These are phyloP conservation scores for Thinopyrum elongatum DNA, from an alignment of 176 grass and related monocot genomes.

Conservation along the genomic window DNA sequence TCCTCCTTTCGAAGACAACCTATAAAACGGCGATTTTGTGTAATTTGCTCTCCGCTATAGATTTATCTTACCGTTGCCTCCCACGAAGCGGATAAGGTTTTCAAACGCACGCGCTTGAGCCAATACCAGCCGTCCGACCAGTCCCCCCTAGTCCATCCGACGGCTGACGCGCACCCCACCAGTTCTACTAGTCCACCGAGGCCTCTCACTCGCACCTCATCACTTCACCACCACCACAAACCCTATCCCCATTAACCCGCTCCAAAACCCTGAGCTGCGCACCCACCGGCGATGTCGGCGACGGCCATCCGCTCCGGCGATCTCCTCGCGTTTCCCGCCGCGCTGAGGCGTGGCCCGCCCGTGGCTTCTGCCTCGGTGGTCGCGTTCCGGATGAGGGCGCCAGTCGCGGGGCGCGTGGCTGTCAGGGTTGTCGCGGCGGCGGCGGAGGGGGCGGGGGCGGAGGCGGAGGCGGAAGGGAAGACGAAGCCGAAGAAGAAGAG, in stretches of 20 bases:
- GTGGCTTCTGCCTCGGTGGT: not conserved
- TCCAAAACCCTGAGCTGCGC: conserved; percentile 27
- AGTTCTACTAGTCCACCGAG: not conserved
- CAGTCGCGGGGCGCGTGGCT: not conserved
- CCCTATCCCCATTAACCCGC: conserved; percentile 35
- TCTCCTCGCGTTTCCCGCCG: conserved; percentile 12
- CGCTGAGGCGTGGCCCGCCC: not conserved
- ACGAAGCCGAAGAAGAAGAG: conserved; percentile 41
- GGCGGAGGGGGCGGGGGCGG: conserved; percentile 14
- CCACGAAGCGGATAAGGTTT: conserved; percentile 23
- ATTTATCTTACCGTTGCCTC: conserved; percentile 16
- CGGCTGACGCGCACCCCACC: not conserved
- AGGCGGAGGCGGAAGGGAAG: conserved; percentile 21
- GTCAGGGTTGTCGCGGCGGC: not conserved
- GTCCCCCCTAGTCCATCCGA: not conserved
- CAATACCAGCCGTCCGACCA: not conserved
- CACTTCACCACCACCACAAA: not conserved
- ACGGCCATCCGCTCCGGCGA: conserved; percentile 33
- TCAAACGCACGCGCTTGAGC: not conserved
- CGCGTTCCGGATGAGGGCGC: not conserved
- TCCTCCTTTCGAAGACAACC: no score
- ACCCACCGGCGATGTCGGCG: conserved; percentile 43
- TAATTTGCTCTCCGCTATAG: no score
- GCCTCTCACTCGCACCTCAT: not conserved
- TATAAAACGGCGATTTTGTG: no score